A percentile compares a stretch with the other conserved stretches of the same genome.
Conservation (phyloP, 345 rosid species). For the Dovyalis caffra region DNA sequence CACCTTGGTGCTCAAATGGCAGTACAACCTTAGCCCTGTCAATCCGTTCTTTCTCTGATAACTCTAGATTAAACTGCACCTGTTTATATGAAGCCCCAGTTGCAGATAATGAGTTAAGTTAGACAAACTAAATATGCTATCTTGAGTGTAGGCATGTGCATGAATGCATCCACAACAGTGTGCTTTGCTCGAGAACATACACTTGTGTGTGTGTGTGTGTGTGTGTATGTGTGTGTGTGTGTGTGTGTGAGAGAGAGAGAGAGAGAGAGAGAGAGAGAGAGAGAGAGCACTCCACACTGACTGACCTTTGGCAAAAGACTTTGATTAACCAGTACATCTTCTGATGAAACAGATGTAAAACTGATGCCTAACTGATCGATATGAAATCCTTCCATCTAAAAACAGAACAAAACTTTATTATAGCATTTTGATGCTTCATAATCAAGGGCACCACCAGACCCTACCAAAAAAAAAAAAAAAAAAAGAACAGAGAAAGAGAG, state of each 20-base stretch:
- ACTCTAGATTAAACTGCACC: slow-evolving; percentile 79
- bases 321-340: slow-evolving; percentile 41
- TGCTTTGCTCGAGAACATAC: background rate
- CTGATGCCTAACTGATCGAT: slow-evolving; percentile 53
- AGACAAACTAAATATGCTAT: background rate
- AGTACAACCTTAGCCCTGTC: slow-evolving; percentile 86
- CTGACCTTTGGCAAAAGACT: slow-evolving; percentile 78
- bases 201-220: background rate
- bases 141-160: background rate
- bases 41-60: slow-evolving; percentile 72
- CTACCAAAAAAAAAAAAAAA: background rate
- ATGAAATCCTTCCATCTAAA: slow-evolving; percentile 65
- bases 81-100: slow-evolving; percentile 35
- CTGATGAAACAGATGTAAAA: slow-evolving; percentile 56
- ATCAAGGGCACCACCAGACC: background rate
- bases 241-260: too few species aligned
- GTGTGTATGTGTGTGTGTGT: background rate
- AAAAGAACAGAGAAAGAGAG: background rate
- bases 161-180: background rate
- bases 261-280: too few species aligned
- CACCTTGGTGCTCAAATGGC: slow-evolving; percentile 98
- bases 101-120: slow-evolving; percentile 1
- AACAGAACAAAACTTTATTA: slow-evolving; percentile 13
- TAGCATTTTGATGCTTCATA: slow-evolving; percentile 9
- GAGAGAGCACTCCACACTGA: background rate